Evolutionary conservation across 768 basidiomycete species (phyloP).

Genomic region (Thelephora ganbajun): DNA sequence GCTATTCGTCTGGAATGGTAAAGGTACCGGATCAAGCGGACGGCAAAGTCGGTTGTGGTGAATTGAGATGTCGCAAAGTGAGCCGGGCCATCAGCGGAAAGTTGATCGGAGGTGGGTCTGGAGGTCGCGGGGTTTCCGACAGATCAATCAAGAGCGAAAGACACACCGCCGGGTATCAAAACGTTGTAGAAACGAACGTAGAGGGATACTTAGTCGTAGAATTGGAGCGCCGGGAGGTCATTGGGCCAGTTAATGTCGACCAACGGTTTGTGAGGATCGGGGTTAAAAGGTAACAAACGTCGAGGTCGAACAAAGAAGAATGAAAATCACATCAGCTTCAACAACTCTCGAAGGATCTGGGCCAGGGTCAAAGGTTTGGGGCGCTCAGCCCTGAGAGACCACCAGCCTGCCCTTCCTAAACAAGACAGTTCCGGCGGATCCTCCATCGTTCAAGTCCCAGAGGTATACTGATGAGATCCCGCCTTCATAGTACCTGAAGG

Average conservation of each 20-base stretch:
- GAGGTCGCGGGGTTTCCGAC: no score
- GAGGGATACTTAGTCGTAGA: no score
- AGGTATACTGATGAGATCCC: conserved; percentile 94
- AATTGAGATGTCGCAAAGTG: no score
- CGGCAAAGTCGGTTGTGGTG: not conserved
- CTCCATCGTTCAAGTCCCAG: conserved; percentile 95
- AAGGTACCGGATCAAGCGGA: not conserved
- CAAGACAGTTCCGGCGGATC: conserved; percentile 92
- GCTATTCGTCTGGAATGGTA: conserved; percentile 24
- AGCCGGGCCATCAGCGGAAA: no score
- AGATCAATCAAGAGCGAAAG: no score
- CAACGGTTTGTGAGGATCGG: no score
- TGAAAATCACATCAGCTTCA: no score
- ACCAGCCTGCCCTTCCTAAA: conserved; percentile 72
- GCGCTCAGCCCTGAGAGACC: not conserved
- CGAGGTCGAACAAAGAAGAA: not conserved
- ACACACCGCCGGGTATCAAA: no score
- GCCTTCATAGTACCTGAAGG: conserved; percentile 85
- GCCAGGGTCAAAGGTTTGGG: not conserved
- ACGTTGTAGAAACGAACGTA: no score
- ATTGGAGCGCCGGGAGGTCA: no score
- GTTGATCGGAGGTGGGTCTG: not conserved
- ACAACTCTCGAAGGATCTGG: not conserved
- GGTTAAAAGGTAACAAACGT: no score
- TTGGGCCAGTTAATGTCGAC: no score